phyloP scores from a whole-genome alignment of 2,329 filamentous ascomycete species.

The Stemphylium beticola region DNA sequence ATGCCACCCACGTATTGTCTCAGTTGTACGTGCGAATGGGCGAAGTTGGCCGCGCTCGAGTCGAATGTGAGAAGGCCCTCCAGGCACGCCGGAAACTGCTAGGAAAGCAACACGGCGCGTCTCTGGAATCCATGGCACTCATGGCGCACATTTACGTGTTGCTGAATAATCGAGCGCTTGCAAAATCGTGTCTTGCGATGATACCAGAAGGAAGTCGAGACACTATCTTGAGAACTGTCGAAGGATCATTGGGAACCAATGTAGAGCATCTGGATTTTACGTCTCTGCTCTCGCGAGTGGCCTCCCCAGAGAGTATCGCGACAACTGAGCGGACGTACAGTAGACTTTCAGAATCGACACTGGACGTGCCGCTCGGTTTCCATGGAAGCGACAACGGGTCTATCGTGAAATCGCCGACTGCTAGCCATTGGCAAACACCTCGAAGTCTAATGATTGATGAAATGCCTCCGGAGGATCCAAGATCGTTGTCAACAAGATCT shows the following conservation, averaged over 20 bases:
- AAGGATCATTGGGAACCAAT: conserved; percentile 20
- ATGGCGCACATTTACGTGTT: conserved; percentile 36
- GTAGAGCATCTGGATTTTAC: conserved; percentile 31
- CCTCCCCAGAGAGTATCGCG: neutral
- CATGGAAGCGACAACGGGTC: neutral
- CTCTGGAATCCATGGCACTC: conserved; percentile 36
- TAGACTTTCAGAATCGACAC: conserved; percentile 6
- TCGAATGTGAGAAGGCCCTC: conserved; percentile 35
- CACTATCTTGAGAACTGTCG: conserved; percentile 16
- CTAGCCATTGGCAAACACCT: neutral
- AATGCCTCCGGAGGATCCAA: neutral
- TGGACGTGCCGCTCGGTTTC: neutral
- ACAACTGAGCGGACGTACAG: neutral
- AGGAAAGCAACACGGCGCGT: conserved; percentile 31
- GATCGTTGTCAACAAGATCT: neutral
- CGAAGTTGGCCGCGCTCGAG: conserved; percentile 28
- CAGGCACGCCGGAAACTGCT: conserved; percentile 31
- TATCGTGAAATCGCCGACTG: neutral
- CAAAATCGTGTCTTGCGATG: conserved; percentile 30
- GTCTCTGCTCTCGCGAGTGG: conserved; percentile 15
- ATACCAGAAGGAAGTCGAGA: conserved; percentile 25
- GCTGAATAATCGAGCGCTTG: conserved; percentile 26
- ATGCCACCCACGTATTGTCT: conserved; percentile 34
- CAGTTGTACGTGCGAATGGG: conserved; percentile 30
- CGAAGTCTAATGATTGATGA: neutral